Evolutionary conservation across 192 early-diverging fungal species (phyloP).

Genomic region (Linnemannia elongata): DNA sequence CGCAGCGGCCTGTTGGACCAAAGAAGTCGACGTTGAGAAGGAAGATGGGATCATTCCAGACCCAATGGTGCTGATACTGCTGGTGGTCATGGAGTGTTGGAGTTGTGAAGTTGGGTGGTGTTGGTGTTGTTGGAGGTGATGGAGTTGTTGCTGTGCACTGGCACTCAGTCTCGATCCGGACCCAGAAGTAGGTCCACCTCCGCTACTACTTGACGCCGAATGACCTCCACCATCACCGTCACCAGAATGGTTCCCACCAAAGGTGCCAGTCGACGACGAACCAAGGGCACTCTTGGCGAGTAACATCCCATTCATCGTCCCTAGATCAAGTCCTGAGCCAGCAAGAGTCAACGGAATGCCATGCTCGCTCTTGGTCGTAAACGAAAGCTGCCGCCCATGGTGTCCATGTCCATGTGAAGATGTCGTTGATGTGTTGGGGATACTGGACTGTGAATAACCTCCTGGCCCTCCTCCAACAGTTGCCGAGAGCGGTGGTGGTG

Average conservation of each 20-base stretch:
- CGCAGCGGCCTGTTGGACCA: slow-evolving; percentile 9
- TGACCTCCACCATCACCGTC: neutral
- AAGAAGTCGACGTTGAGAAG: slow-evolving; percentile 20
- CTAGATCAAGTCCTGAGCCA: neutral
- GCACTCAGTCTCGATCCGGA: neutral
- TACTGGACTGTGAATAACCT: neutral
- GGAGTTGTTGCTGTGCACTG: slow-evolving; percentile 32
- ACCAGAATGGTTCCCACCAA: neutral
- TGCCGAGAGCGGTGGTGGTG: slow-evolving; percentile 21
- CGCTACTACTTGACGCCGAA: neutral
- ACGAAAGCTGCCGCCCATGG: slow-evolving; percentile 32
- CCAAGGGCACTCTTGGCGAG: neutral
- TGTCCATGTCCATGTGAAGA: neutral
- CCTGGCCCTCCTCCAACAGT: neutral
- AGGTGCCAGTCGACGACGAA: slow-evolving; percentile 20
- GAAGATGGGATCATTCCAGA: neutral
- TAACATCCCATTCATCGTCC: neutral
- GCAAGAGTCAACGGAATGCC: neutral
- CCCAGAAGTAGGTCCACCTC: neutral
- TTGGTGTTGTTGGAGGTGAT: slow-evolving; percentile 39
- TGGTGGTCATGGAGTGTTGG: slow-evolving; percentile 38
- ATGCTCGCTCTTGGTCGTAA: slow-evolving; percentile 36
- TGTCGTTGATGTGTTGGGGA: slow-evolving; percentile 1
- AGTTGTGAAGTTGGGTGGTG: slow-evolving; percentile 39
- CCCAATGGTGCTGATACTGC: slow-evolving; percentile 44